Base-by-base conservation (phyloP, 345 rosid species). In the Eucalyptus albens region DNA sequence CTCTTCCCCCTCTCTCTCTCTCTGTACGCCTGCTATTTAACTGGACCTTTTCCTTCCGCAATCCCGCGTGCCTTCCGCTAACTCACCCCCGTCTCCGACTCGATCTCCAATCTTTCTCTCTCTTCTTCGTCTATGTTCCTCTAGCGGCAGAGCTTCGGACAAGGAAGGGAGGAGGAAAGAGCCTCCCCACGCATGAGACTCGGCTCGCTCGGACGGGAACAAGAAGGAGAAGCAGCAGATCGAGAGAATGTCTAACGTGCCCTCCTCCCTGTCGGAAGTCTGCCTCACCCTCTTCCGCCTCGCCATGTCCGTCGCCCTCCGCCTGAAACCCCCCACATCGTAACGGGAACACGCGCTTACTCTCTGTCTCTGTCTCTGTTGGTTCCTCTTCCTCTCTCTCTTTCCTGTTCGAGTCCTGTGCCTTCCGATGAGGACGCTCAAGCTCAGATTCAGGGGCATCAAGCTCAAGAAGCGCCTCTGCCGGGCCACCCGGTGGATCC, bases 371-470 rank as follows among this genome's bases (percentile, higher is more conserved):
- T 45, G 80, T 67, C 6, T 5, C 50, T 22, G 9, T 53, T 4
- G 5, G 56, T 88, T 22, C 10, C 47, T 17, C 14, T 49, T n/a
- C 29, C 33, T 51, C 77, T 47, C 49, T 53, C 80, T 17, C 45
- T 50, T 56, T 56, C 5, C 11, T 62, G 59, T 40, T 77, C n/a
- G 24, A 22, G 14, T 21, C 13, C 6, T 16, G 50, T 31, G 88
- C 53, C 47, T 80, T 50, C 31, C 62, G 62, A 60, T 47, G 33
- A 15, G 49, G 59, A 42, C 85, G 29, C 86, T 87, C 86, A 93
- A 92, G 97, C 93, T 91, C 50, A 96, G 93, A 91, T 89, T 91
- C 50, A 91, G 92, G 91, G 99, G 99, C 6, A 94, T 97, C 94
- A 95, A 92, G 89, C 92, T 96, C 67, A 93, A 95, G 72, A 94